Conservation (phyloP, 768 basidiomycete species). For the Sarcodon aspratus region DNA sequence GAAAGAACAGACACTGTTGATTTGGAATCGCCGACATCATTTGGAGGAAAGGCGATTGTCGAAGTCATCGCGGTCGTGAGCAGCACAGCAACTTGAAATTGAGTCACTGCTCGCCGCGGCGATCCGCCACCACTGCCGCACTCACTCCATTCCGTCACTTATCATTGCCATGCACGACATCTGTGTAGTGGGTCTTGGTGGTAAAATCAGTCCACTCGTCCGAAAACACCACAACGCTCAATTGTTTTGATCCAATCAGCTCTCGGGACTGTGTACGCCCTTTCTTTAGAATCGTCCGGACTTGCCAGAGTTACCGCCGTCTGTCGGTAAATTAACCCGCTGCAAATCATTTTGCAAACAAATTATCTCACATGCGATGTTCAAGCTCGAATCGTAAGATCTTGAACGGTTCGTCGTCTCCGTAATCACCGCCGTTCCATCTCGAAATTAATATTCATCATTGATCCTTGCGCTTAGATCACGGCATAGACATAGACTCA, state of each 20-base stretch:
- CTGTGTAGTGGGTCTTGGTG: conserved; percentile 13
- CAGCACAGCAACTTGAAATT: not conserved
- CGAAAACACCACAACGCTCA: not conserved
- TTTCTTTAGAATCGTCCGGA: conserved; percentile 13
- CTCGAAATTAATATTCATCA: not conserved
- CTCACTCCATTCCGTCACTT: not conserved
- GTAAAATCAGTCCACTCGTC: conserved; percentile 3
- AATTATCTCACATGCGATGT: too few species aligned
- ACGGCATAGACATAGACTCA: conserved; percentile 13
- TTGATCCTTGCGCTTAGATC: conserved; percentile 5
- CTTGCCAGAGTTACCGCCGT: conserved; percentile 17
- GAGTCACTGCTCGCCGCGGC: not conserved
- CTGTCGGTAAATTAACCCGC: conserved; percentile 13
- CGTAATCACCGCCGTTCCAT: not conserved
- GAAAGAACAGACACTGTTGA: conserved; percentile 11
- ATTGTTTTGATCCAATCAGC: conserved; percentile 6
- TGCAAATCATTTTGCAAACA: too few species aligned
- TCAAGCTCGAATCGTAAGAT: too few species aligned
- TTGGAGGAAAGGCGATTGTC: not conserved
- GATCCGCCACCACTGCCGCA: too few species aligned
- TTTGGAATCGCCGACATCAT: not conserved
- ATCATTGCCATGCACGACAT: conserved; percentile 3
- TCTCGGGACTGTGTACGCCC: conserved; percentile 19
- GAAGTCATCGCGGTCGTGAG: conserved; percentile 1
- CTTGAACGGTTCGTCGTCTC: too few species aligned